Base-by-base conservation (phyloP, 805 yeast species). In the Candida quercuum region DNA sequence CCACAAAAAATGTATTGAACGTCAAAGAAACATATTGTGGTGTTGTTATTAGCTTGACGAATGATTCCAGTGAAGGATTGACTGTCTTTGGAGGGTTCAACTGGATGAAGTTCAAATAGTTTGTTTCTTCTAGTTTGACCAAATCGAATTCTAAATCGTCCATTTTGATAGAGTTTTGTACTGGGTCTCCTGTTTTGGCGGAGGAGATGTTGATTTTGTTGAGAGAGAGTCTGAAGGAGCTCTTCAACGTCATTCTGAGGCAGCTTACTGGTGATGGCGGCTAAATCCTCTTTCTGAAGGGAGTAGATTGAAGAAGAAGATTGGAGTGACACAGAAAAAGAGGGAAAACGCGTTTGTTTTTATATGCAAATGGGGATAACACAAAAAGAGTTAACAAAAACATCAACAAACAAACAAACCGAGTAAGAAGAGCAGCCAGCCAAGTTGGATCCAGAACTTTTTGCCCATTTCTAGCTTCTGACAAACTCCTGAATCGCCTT, bases 401-500 rank as follows among this genome's bases (percentile, higher is more conserved):
- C n/a, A n/a, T n/a, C n/a, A n/a, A n/a, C n/a, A n/a, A n/a, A n/a
- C n/a, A n/a, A n/a, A n/a, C n/a, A n/a, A n/a, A n/a, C n/a, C n/a
- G n/a, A n/a, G n/a, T n/a, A n/a, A n/a, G n/a, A n/a, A n/a, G n/a
- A n/a, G n/a, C n/a, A n/a, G n/a, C n/a, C n/a, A n/a, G n/a, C n/a
- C n/a, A n/a, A n/a, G n/a, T n/a, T n/a, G n/a, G n/a, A n/a, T n/a
- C n/a, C n/a, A n/a, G n/a, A n/a, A n/a, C n/a, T n/a, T n/a, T n/a
- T n/a, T n/a, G n/a, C n/a, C n/a, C 27, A 24, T 24, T 11, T 24
- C 6, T 24, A 7, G 11, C 27, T 12, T 24, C 27, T 7, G 15
- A 16, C 15, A 17, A 20, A 26, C 9, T n/a, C n/a, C n/a, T 15
- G 32, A 22, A 38, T 32, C 15, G 66, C 50, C 28, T 71, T 74